Evolutionary conservation across 768 basidiomycete species (phyloP).

Genomic region (Dentipellis sp.): DNA sequence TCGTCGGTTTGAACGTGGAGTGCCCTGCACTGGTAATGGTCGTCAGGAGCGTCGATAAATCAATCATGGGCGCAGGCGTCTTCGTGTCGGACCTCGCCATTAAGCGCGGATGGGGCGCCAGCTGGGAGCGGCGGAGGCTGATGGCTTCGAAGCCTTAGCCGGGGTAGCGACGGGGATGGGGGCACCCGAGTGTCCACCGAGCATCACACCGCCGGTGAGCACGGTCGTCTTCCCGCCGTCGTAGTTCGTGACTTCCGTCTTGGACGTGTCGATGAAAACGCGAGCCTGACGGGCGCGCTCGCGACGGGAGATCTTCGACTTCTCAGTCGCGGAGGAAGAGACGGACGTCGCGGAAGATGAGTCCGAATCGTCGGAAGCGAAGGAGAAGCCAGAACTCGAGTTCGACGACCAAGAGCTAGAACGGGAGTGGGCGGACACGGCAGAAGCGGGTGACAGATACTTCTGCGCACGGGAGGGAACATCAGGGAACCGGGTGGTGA

Average conservation of each 20-base stretch:
- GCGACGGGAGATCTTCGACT: conserved; percentile 49
- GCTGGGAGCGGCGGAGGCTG: conserved; percentile 21
- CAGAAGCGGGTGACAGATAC: conserved; percentile 51
- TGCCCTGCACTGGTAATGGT: conserved; percentile 1
- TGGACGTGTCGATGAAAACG: conserved; percentile 66
- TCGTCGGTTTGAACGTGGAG: conserved; percentile 9
- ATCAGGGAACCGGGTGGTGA: conserved; percentile 48
- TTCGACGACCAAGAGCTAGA: conserved; percentile 57
- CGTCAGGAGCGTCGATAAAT: conserved; percentile 1
- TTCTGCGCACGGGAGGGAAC: conserved; percentile 25
- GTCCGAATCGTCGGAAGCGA: conserved; percentile 40
- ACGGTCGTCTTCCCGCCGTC: conserved; percentile 86
- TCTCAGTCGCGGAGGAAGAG: conserved; percentile 27
- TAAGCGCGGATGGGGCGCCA: conserved; percentile 52
- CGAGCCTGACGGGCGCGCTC: conserved; percentile 60
- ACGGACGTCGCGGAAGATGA: conserved; percentile 35
- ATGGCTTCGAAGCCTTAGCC: neutral
- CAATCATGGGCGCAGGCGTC: conserved; percentile 1
- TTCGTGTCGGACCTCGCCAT: conserved; percentile 9
- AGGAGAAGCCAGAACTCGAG: conserved; percentile 67
- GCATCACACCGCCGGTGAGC: conserved; percentile 83
- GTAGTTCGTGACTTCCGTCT: conserved; percentile 75
- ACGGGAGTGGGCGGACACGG: conserved; percentile 41
- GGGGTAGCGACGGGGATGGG: conserved; percentile 18
- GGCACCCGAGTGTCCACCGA: conserved; percentile 36